Evolutionary conservation across 768 basidiomycete species (phyloP).

Genomic region (Lentinus tigrinus): DNA sequence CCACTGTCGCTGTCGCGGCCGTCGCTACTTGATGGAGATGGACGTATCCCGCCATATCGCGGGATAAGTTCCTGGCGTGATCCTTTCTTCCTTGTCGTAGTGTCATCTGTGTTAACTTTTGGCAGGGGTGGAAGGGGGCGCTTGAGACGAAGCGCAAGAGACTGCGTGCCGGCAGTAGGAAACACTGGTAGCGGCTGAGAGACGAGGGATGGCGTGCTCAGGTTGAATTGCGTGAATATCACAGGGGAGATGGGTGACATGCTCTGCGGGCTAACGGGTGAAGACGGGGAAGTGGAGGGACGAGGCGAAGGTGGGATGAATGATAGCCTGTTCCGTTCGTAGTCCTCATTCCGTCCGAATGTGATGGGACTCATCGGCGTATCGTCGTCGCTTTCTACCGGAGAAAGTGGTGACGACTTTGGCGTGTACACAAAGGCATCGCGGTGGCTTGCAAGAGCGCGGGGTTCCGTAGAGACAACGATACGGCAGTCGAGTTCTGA

Average conservation of each 20-base stretch:
- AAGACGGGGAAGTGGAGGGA: conserved; percentile 2
- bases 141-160: conserved; percentile 3
- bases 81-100: neutral
- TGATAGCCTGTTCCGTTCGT: conserved; percentile 9
- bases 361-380: conserved; percentile 12
- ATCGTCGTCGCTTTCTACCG: conserved; percentile 18
- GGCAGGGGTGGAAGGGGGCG: conserved; percentile 15
- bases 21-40: conserved; percentile 10
- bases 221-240: conserved; percentile 14
- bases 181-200: neutral
- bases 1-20: conserved; percentile 12
- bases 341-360: conserved; percentile 12
- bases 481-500: neutral
- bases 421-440: neutral
- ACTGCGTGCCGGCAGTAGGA: neutral
- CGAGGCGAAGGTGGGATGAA: neutral
- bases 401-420: conserved; percentile 8
- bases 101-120: conserved; percentile 3
- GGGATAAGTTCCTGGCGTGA: neutral
- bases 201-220: conserved; percentile 9
- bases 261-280: neutral
- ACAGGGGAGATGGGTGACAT: conserved; percentile 1
- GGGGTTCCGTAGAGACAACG: conserved; percentile 1
- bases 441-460: neutral
- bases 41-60: neutral